Base-by-base conservation (phyloP, 148 eudicot genomes). In the Polygonum maritimum region DNA sequence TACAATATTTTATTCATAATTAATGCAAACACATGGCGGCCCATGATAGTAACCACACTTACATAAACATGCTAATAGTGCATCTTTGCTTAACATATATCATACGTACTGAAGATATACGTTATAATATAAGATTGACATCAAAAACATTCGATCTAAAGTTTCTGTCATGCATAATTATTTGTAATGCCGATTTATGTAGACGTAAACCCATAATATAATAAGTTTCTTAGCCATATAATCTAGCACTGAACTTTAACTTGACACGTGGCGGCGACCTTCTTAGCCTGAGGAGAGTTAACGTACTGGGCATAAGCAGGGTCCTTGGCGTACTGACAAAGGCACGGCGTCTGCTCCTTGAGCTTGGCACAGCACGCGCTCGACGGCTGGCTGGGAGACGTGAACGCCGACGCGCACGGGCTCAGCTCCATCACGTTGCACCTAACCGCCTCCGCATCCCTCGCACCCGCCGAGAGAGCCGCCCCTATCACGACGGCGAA, bases 261-360 rank as follows among this genome's bases (percentile, higher is more conserved):
- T 0, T 65, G 18, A 15, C 71, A 65, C 0, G 4, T 22, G 10
- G 7, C 13, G 33, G 81, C 80, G 60, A 87, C 86, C 57, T 81
- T 84, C 78, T 58, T 79, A 16, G 89, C 90, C 49, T 79, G 81
- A 12, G 90, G 89, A 22, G 87, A 82, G 52, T 76, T 83, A 15
- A 89, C 79, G 75, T 79, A 87, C 73, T 81, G 76, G 75, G 62
- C 80, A 9, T 85, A 82, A 48, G 26, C 41, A 6, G 87, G 93
- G 57, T 87, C 79, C 78, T 74, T 84, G 75, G 83, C 67, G 82
- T 85, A 89, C 75, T 84, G 80, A 84, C 90, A 89, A 62, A 89
- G 89, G 75, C 90, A 89, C 13, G 93, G 89, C 79, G 69, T 79
- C 52, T 89, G 93, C 67, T 87, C 77, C 72, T 31, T 86, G 44